These are phyloP conservation scores for Lichtheimia corymbifera DNA, from an alignment of 371 early-diverging fungal genomes.

Conservation along the genomic window DNA sequence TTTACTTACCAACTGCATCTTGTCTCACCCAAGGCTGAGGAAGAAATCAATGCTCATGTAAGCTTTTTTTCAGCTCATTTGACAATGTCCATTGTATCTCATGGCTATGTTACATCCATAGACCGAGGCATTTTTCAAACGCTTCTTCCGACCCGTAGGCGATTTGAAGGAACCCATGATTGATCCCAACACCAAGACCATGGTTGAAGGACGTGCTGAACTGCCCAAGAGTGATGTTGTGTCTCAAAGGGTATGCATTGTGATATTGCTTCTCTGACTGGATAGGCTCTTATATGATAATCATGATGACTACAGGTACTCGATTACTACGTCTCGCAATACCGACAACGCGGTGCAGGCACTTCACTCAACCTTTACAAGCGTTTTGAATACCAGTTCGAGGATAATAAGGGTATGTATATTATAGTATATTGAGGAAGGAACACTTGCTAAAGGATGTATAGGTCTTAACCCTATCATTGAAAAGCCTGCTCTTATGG, in stretches of 20 bases:
- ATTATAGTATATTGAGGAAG: background rate
- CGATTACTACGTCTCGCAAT: conserved; percentile 38
- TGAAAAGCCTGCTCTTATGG: conserved; percentile 38
- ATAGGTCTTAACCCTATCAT: conserved; percentile 36
- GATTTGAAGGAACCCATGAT: conserved; percentile 25
- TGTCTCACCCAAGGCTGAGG: conserved; percentile 36
- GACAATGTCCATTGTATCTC: background rate
- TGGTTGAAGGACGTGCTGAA: conserved; percentile 34
- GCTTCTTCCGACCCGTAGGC: conserved; percentile 30
- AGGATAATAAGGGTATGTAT: conserved; percentile 35
- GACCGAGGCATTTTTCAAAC: conserved; percentile 31
- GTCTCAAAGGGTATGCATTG: conserved; percentile 21
- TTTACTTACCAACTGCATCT: conserved; percentile 60
- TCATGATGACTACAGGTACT: conserved; percentile 8
- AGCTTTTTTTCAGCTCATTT: background rate
- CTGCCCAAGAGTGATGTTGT: conserved; percentile 23
- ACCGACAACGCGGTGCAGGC: conserved; percentile 30
- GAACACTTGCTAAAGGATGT: background rate
- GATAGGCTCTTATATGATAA: too few species aligned
- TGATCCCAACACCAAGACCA: conserved; percentile 19
- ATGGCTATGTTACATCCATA: background rate
- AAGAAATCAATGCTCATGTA: conserved; percentile 37
- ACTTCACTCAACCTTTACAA: conserved; percentile 51
- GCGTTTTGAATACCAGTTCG: conserved; percentile 35
- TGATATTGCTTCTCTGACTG: background rate